Evolutionary conservation across 441 rosid genomes (phyloP), one percentile per base, ranked within the genome.

Genomic region (Euphorbia corollata): DNA sequence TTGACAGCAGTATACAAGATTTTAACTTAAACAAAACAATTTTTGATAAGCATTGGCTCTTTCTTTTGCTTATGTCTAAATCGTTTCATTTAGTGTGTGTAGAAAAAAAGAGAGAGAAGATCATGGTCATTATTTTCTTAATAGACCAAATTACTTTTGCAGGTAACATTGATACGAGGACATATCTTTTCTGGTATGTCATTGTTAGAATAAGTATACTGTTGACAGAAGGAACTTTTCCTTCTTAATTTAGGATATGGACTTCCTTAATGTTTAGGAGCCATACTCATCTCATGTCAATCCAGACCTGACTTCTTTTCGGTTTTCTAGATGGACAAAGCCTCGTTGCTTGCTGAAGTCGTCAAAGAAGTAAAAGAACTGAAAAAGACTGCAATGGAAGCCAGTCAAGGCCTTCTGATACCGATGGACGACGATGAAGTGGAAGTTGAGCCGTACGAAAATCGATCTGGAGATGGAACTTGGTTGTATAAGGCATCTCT

Each of bases 341-440:
- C 93, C 50, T 70, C 89, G 59, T 76, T 87, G 79, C 93, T 87
- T 38, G 89, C 85, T 57, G 84, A 79, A 72, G 93, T 87, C 5
- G 71, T 84, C 36, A 68, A 19, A 34, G 80, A 84, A 73, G 83
- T 87, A 59, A 84, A 83, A 65, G 86, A 80, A 67, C 86, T 87
- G 60, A 77, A 84, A 72, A 79, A 71, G 77, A 77, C 47, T 19
- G 90, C 90, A 23, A 48, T 23, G 1, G 86, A 80, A 73, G 80
- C 85, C 27, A 76, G 83, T 62, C 48, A 73, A 71, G 89, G 82
- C 32, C 71, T 65, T 73, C 74, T 84, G 39, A 70, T 87, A 65
- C 93, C 93, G 53, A 63, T 75, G 77, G 87, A 79, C 20, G 67
- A 71, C 10, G 87, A 87, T 59, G 89, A 85, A 63, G 83, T 86